A percentile compares a stretch with the other conserved stretches of the same genome.
Conservation (phyloP, 1,139 yeast species). For the Debaryomyces subglobosus region DNA sequence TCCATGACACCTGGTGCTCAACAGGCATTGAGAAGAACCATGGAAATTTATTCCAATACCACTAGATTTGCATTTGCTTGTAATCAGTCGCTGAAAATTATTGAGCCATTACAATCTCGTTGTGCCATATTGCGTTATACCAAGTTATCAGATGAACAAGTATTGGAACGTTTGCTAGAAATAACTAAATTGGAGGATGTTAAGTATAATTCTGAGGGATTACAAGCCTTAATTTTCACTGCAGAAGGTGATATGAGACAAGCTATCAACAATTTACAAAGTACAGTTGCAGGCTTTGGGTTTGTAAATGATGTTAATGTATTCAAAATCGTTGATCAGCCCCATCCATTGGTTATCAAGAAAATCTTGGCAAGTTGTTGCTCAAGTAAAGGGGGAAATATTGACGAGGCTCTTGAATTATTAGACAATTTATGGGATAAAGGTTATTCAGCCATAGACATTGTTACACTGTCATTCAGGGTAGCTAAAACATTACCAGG, state of each 20-base stretch:
- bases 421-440: slow-evolving; percentile 78
- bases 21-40: slow-evolving; percentile 93
- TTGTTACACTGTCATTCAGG: slow-evolving; percentile 85
- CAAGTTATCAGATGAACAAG: slow-evolving; percentile 82
- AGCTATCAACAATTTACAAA: slow-evolving; percentile 90
- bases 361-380: slow-evolving; percentile 61
- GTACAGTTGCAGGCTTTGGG: slow-evolving; percentile 93
- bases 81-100: slow-evolving; percentile 89
- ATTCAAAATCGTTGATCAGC: slow-evolving; percentile 93
- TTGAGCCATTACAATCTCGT: slow-evolving; percentile 94
- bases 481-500: slow-evolving; percentile 79
- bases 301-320: slow-evolving; percentile 89
- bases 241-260: slow-evolving; percentile 99
- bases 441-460: slow-evolving; percentile 94
- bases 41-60: slow-evolving; percentile 93
- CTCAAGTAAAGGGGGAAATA: slow-evolving; percentile 42
- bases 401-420: slow-evolving; percentile 70
- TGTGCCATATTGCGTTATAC: slow-evolving; percentile 92
- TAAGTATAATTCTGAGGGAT: slow-evolving; percentile 84
- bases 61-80: slow-evolving; percentile 98
- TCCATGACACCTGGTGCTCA: slow-evolving; percentile 99
- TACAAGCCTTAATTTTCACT: slow-evolving; percentile 91
- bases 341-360: slow-evolving; percentile 87
- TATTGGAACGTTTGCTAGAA: slow-evolving; percentile 73
- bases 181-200: slow-evolving; percentile 72